Base-by-base conservation (phyloP, 441 rosid genomes). In the Euphorbia celastroides region DNA sequence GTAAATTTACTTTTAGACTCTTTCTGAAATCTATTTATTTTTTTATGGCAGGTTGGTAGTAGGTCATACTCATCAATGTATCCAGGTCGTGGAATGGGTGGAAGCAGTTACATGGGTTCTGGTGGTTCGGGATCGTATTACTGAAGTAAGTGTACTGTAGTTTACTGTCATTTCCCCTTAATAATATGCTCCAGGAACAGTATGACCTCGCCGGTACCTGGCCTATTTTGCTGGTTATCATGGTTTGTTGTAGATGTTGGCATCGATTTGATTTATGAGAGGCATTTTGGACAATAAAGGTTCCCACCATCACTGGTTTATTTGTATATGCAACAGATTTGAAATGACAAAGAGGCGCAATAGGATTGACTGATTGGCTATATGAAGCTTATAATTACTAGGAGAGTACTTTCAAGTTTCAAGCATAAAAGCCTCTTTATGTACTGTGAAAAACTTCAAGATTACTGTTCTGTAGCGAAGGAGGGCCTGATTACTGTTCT, bases 41-140 rank as follows among this genome's bases (percentile, higher is more conserved):
- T 74, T 58, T 17, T 55, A 20, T 74, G 71, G 68, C 83, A 93
- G 99, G 96, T 79, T 76, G 93, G 92, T 62, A 83, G 96, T 76
- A 82, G 93, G 76, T 86, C 96, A 27, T 94, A 94, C 77, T 84
- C 98, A 32, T 85, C 97, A 27, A 63, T 87, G 72, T 91, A 94
- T 75, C 77, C 96, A 7, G 78, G 88, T 78, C 99, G 96, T 75
- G 85, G 96, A 51, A 76, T 82, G 81, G 88, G 93, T 26, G 85
- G 97, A 68, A 79, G 88, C 81, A 77, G 83, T 75, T 91, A 91
- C 84, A 82, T 88, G 86, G 89, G 90, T 58, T 70, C 86, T 30
- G 78, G 93, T 79, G 88, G 94, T 77, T 88, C 93, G 56, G 93
- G 99, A 41, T 85, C 96, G 61, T 94, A 91, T 72, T 91, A 94